These are phyloP conservation scores for Persicaria maculosa DNA, from an alignment of 148 eudicot species.

Conservation along the genomic window DNA sequence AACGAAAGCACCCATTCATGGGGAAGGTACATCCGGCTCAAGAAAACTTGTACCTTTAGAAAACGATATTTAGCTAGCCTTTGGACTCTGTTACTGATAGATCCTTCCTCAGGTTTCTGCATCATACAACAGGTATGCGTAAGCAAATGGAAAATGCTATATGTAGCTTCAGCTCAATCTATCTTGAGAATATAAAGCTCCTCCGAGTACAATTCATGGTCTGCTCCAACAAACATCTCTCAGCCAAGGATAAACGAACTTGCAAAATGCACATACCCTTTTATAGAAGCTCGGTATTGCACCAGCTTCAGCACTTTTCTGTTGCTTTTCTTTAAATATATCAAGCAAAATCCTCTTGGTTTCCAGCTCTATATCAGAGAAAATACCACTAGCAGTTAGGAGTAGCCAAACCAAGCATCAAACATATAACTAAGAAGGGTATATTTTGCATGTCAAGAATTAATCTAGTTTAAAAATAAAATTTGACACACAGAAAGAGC, in stretches of 20 bases:
- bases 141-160: background rate
- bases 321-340: constrained; percentile 94
- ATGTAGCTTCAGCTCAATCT: background rate
- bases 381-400: constrained; percentile 6
- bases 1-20: background rate
- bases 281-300: constrained; percentile 88
- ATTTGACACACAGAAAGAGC: background rate
- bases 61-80: constrained; percentile 91
- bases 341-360: constrained; percentile 93
- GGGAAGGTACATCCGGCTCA: background rate
- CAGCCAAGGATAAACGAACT: background rate
- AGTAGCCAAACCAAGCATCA: background rate
- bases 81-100: constrained; percentile 89
- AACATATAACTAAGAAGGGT: background rate
- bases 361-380: constrained; percentile 67
- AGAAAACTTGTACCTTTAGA: constrained; percentile 50
- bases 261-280: constrained; percentile 37
- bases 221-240: background rate
- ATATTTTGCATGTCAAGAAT: too few species aligned
- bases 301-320: constrained; percentile 88
- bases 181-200: background rate
- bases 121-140: background rate
- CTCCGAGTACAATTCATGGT: background rate
- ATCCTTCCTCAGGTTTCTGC: constrained; percentile 98
- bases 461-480: too few species aligned